Conservation (phyloP, 495 filamentous ascomycete genomes). For the Neurospora sublineolata region DNA sequence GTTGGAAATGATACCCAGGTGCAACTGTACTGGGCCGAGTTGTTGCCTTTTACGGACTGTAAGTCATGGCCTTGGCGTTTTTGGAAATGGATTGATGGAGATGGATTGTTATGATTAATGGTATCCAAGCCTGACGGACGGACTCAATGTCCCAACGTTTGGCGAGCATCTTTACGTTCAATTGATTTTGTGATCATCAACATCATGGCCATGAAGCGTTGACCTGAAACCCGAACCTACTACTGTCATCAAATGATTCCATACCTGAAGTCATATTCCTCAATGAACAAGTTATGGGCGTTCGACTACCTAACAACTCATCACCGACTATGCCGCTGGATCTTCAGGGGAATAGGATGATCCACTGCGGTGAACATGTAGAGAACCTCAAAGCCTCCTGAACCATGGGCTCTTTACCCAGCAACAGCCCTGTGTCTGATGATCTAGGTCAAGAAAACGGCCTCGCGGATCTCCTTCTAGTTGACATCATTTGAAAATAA, state of each 20-base stretch:
- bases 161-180: not conserved
- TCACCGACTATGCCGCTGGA: not conserved
- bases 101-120: not conserved
- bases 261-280: not conserved
- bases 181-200: not conserved
- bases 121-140: not conserved
- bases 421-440: not conserved
- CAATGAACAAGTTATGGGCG: not conserved
- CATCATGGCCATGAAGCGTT: not conserved
- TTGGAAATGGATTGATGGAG: not conserved
- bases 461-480: not conserved
- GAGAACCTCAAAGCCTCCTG: not conserved
- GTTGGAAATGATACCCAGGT: not conserved
- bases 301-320: not conserved
- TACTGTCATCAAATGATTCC: not conserved
- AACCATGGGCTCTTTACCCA: not conserved
- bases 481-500: not conserved
- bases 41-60: not conserved
- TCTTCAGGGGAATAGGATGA: not conserved
- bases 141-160: not conserved
- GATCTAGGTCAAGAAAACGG: not conserved
- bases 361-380: not conserved
- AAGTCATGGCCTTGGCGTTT: not conserved
- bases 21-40: not conserved
- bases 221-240: not conserved